Conservation (phyloP, 1,284 basidiomycete genomes). For the Ceraceosorus guamensis region DNA sequence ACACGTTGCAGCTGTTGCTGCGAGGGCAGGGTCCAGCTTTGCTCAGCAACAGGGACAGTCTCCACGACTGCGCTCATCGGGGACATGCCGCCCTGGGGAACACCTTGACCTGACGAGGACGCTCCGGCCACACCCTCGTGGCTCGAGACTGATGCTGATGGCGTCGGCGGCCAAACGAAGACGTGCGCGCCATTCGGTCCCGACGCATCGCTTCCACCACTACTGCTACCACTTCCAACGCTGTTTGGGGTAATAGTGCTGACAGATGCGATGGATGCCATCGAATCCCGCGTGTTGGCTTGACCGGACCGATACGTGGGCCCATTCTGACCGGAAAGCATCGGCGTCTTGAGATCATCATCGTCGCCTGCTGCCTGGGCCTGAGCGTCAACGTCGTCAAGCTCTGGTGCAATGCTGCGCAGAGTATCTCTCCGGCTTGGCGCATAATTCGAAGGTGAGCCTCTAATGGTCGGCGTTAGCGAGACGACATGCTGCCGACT, state of each 20-base stretch:
- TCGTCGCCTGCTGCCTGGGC: neutral
- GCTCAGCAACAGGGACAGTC: neutral
- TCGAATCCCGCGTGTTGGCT: neutral
- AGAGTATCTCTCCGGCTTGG: conserved; percentile 3
- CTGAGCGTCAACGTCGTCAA: conserved; percentile 14
- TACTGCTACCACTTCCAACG: neutral
- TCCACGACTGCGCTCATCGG: neutral
- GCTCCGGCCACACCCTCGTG: neutral
- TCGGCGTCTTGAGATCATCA: too few species aligned
- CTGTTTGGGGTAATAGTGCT: neutral
- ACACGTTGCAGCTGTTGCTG: too few species aligned
- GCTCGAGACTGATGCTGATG: conserved; percentile 22
- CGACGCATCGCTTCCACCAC: neutral
- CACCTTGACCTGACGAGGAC: neutral
- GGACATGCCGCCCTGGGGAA: neutral
- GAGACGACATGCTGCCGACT: conserved; percentile 33
- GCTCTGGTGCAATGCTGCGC: conserved; percentile 17
- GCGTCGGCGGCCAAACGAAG: conserved; percentile 38
- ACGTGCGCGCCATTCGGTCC: conserved; percentile 20
- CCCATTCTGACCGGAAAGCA: too few species aligned
- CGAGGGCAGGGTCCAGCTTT: too few species aligned
- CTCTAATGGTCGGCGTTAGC: too few species aligned
- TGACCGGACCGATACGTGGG: too few species aligned
- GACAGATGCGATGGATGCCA: neutral
- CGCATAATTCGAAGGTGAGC: conserved; percentile 4